Evolutionary conservation across 208 protist species (phyloP).

Genomic region (Lotmaria passim): DNA sequence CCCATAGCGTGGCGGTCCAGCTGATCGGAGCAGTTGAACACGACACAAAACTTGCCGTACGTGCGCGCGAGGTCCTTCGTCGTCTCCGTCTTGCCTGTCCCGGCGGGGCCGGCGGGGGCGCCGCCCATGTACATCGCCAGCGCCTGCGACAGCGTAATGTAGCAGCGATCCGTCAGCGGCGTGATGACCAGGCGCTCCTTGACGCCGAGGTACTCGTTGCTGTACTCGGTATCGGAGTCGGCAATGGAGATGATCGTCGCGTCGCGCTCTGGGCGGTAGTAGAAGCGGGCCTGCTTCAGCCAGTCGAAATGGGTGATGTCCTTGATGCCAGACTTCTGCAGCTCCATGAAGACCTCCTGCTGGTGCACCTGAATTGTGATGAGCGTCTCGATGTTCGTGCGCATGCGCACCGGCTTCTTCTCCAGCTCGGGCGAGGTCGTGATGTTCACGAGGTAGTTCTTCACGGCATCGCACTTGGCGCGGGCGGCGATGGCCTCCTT

Average conservation of each 20-base stretch:
- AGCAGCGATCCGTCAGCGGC: slow-evolving; percentile 95
- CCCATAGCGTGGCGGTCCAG: slow-evolving; percentile 94
- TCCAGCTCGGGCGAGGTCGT: slow-evolving; percentile 90
- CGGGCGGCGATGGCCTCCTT: slow-evolving; percentile 79
- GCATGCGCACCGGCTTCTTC: slow-evolving; percentile 85
- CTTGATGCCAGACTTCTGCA: slow-evolving; percentile 88
- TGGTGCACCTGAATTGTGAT: slow-evolving; percentile 97
- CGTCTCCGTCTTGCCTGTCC: slow-evolving; percentile 98
- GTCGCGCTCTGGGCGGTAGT: slow-evolving; percentile 92
- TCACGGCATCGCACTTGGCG: slow-evolving; percentile 88
- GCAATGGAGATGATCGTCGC: slow-evolving; percentile 93
- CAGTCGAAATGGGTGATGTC: slow-evolving; percentile 94
- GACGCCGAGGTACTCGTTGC: slow-evolving; percentile 96
- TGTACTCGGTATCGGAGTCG: slow-evolving; percentile 95
- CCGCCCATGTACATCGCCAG: slow-evolving; percentile 97
- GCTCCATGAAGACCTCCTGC: slow-evolving; percentile 94
- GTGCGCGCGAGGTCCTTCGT: slow-evolving; percentile 95
- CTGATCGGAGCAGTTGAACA: slow-evolving; percentile 96
- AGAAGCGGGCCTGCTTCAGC: slow-evolving; percentile 95
- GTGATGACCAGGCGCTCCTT: slow-evolving; percentile 96
- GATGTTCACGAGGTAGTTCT: slow-evolving; percentile 92
- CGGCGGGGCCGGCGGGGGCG: slow-evolving; percentile 95
- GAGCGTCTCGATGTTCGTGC: slow-evolving; percentile 96
- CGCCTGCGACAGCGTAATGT: slow-evolving; percentile 97
- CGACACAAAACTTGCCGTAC: slow-evolving; percentile 95